Evolutionary conservation across 1,139 yeast species (phyloP).

Genomic region (Debaryomyces singareniensis): DNA sequence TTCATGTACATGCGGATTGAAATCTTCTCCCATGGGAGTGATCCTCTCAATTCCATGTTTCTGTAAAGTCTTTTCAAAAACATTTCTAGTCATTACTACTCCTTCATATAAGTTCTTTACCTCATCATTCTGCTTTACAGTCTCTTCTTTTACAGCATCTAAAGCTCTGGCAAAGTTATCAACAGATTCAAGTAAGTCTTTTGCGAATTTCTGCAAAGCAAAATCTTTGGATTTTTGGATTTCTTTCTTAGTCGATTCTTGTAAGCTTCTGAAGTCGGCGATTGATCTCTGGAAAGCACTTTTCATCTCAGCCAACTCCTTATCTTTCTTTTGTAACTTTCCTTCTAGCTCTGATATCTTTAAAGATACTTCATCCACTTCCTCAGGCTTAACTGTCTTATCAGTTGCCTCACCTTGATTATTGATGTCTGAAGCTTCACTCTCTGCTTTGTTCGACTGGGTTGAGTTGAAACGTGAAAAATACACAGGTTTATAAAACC

Average conservation of each 20-base stretch:
- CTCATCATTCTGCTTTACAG: conserved; percentile 51
- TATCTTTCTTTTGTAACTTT: conserved; percentile 62
- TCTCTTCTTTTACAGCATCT: conserved; percentile 66
- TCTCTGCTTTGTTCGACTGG: too few species aligned
- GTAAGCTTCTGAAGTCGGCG: conserved; percentile 91
- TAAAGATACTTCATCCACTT: conserved; percentile 11
- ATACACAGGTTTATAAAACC: too few species aligned
- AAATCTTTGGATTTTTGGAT: conserved; percentile 82
- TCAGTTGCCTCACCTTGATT: too few species aligned
- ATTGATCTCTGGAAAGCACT: conserved; percentile 78
- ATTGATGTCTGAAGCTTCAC: too few species aligned
- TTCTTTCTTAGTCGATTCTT: conserved; percentile 85
- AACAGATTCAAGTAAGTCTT: conserved; percentile 81
- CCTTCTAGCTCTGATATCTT: conserved; percentile 41
- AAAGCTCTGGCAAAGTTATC: conserved; percentile 91
- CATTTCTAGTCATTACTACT: conserved; percentile 82
- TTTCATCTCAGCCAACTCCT: conserved; percentile 76
- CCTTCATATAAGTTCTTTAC: conserved; percentile 80
- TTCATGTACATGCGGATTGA: conserved; percentile 90
- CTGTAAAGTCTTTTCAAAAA: conserved; percentile 77
- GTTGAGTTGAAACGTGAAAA: too few species aligned
- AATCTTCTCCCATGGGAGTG: conserved; percentile 77
- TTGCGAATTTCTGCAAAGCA: conserved; percentile 90
- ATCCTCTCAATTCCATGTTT: conserved; percentile 78
- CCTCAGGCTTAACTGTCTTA: conserved; percentile 7